phyloP scores from a whole-genome alignment of 1,284 basidiomycete species.

The Phenoliferia sp. region DNA sequence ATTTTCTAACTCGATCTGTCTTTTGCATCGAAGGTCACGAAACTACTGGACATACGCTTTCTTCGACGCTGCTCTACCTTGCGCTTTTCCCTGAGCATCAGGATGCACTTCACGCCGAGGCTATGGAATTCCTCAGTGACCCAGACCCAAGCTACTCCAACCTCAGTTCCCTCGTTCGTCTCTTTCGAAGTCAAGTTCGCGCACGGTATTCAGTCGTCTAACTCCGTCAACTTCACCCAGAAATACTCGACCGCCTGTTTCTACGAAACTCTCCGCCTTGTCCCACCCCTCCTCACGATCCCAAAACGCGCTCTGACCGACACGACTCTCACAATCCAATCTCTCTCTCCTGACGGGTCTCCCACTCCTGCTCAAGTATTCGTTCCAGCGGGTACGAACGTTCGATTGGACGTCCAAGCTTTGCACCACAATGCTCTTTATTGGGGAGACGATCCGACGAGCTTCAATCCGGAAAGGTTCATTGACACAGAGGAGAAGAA shows the following conservation, averaged over 20 bases:
- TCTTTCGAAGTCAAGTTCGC: not conserved
- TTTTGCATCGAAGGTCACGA: not conserved
- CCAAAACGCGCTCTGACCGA: not conserved
- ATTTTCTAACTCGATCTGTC: too few species aligned
- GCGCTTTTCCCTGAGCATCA: not conserved
- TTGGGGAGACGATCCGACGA: not conserved
- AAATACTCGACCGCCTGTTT: not conserved
- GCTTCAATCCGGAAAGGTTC: conserved; percentile 6
- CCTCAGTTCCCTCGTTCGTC: not conserved
- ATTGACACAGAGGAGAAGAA: conserved; percentile 15
- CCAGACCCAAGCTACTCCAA: not conserved
- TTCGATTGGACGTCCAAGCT: not conserved
- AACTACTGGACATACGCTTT: not conserved
- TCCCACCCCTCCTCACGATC: not conserved
- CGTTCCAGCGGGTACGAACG: not conserved
- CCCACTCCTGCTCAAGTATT: not conserved
- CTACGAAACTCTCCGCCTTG: not conserved
- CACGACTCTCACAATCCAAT: not conserved
- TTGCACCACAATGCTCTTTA: not conserved
- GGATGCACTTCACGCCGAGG: not conserved
- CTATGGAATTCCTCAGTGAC: not conserved
- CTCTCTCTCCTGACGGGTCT: not conserved
- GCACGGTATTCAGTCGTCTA: not conserved
- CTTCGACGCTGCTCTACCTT: not conserved
- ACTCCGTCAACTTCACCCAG: not conserved